Conservation (phyloP, 371 early-diverging fungal genomes). For the Apophysomyces ossiformis region DNA sequence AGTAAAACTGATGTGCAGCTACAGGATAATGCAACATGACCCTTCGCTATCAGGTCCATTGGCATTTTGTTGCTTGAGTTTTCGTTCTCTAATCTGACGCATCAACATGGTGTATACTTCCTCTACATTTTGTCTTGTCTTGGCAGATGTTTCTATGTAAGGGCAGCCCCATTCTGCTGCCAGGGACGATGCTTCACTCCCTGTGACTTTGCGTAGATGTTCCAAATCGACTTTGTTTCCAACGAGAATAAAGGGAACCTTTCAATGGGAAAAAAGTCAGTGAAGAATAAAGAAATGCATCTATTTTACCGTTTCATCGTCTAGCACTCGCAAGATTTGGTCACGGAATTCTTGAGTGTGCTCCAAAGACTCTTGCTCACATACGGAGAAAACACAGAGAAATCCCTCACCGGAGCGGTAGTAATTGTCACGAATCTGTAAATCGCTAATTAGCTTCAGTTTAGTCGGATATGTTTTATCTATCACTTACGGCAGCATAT, state of each 20-base stretch:
- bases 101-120: conserved; percentile 78
- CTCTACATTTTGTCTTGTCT: conserved; percentile 87
- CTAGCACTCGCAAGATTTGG: conserved; percentile 86
- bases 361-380: conserved; percentile 81
- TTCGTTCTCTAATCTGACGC: conserved; percentile 78
- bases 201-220: conserved; percentile 71
- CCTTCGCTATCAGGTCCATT: conserved; percentile 47
- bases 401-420: conserved; percentile 93
- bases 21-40: conserved; percentile 54
- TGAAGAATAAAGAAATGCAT: background rate
- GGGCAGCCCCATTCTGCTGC: conserved; percentile 83
- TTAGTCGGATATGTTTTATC: background rate
- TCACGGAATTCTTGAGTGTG: conserved; percentile 89
- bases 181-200: conserved; percentile 69
- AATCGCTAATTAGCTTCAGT: background rate
- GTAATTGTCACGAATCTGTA: conserved; percentile 89
- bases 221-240: conserved; percentile 89
- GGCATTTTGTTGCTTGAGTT: conserved; percentile 58
- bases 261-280: conserved; percentile 18
- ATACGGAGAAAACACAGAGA: conserved; percentile 85
- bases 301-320: conserved; percentile 73
- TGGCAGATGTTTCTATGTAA: conserved; percentile 88
- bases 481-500: conserved; percentile 69
- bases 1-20: conserved; percentile 8
- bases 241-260: conserved; percentile 82